Evolutionary conservation across 2,329 filamentous ascomycete species (phyloP), one percentile per base, ranked within the genome.

Genomic region (Chrysosphaeria jannelii): DNA sequence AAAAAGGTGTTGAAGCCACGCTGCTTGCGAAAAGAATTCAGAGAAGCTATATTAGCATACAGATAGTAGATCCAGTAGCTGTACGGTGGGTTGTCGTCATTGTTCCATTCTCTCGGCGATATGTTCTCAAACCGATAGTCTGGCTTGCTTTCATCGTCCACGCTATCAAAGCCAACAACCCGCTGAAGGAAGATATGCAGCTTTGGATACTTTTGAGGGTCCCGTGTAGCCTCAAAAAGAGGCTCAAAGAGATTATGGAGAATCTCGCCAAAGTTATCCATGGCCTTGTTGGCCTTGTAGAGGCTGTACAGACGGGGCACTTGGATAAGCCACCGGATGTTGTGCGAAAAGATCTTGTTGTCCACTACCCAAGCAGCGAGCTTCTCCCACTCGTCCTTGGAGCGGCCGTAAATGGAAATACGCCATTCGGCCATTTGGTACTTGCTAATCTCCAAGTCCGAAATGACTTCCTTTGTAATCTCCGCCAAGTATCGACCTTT

Each of bases 391-490:
- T 97, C 85, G 31, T 89, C 68, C 19, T 88, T 56, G 3, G 70
- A 71, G 39, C 76, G 72, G 30, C 85, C 85, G 37, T 97, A 97
- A 31, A 97, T 76, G 13, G 79, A 91, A 33, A 97, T 90, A 20
- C 85, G 76, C 79, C 88, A 97, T 47, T 97, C 85, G 2, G 85
- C 85, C 72, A 97, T 91, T 42, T 97, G 85, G 39, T 97, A 97
- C 43, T 97, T 97, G 58, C 79, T 91, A 23, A 81, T 89, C 43
- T 97, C 85, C 15, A 97, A 50, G 53, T 97, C 85, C 3, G 78
- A 66, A 25, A 97, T 91, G 31, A 97, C 85, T 44, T 97, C 85
- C 37, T 90, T 89, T 3, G 81, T 93, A 30, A 97, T 91, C 42
- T 97, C 85, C 1, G 85, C 85, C 20, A 97, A 51, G 40, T 97